Conservation (phyloP, 495 filamentous ascomycete genomes). For the Hypoxylon lenormandii region DNA sequence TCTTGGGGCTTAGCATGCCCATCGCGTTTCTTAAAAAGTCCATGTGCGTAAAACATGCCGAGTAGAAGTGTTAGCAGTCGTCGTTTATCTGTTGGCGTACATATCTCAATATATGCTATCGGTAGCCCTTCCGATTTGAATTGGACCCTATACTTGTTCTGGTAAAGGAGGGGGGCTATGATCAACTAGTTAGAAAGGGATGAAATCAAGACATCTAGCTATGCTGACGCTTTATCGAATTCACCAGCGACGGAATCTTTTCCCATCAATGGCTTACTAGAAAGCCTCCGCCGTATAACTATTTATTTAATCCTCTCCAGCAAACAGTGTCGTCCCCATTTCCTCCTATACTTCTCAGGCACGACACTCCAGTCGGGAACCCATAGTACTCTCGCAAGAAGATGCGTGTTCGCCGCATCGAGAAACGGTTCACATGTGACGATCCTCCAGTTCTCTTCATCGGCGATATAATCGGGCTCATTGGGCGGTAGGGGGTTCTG, state of each 20-base stretch:
- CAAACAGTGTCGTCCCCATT: conserved; percentile 87
- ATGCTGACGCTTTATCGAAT: conserved; percentile 7
- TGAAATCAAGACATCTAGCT: conserved; percentile 5
- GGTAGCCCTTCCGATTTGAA: conserved; percentile 12
- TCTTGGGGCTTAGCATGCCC: neutral
- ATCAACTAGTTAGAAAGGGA: neutral
- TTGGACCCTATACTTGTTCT: conserved; percentile 11
- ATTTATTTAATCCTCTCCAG: conserved; percentile 65
- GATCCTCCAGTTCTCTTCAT: conserved; percentile 76
- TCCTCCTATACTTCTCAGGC: conserved; percentile 73
- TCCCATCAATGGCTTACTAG: conserved; percentile 5
- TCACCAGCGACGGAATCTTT: neutral
- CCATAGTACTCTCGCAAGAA: conserved; percentile 85
- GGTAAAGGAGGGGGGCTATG: neutral
- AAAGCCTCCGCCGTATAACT: neutral
- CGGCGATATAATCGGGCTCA: conserved; percentile 80
- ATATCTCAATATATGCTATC: conserved; percentile 13
- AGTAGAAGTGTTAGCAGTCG: conserved; percentile 1
- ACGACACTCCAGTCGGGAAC: conserved; percentile 78
- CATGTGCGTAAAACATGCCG: conserved; percentile 16
- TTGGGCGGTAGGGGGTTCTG: conserved; percentile 58
- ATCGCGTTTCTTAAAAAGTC: conserved; percentile 21
- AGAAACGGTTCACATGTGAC: conserved; percentile 81
- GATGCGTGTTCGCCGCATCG: conserved; percentile 77
- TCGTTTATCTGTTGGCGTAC: neutral